Percentiles rank a stretch among this genome's conserved stretches.
Conservation (phyloP, 2,329 filamentous ascomycete genomes). For the Podosphaera leucotricha region DNA sequence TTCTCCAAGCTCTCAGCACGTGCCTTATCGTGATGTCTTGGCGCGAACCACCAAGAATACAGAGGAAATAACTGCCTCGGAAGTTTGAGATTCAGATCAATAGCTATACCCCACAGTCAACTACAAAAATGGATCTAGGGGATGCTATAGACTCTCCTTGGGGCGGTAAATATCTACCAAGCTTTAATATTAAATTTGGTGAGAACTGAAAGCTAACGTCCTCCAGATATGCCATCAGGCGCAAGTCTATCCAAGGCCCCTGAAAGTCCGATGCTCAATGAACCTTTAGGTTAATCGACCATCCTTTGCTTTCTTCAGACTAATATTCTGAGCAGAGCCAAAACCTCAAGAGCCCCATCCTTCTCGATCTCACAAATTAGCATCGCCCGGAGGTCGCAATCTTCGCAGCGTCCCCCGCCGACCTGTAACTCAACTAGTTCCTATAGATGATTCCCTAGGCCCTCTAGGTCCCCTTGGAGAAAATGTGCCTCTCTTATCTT, state of each 20-base stretch:
- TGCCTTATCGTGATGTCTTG: constrained; percentile 2
- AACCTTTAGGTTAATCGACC: constrained; percentile 6
- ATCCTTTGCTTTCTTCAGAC: neutral
- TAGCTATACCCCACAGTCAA: constrained; percentile 3
- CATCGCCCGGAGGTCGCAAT: constrained; percentile 11
- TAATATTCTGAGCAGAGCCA: constrained; percentile 5
- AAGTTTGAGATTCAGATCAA: constrained; percentile 3
- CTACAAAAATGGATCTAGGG: constrained; percentile 20
- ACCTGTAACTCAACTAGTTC: constrained; percentile 51
- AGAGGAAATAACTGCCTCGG: constrained; percentile 1
- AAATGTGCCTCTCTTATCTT: constrained; percentile 12
- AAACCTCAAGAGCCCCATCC: constrained; percentile 7
- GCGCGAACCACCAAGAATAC: constrained; percentile 1
- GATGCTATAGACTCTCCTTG: constrained; percentile 22
- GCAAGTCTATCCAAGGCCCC: constrained; percentile 9
- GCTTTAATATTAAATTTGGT: neutral
- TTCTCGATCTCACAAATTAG: constrained; percentile 11
- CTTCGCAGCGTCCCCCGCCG: constrained; percentile 23
- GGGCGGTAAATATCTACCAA: constrained; percentile 18
- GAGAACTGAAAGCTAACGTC: constrained; percentile 4
- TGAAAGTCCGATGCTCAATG: constrained; percentile 10
- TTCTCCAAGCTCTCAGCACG: neutral
- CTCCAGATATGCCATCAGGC: constrained; percentile 21
- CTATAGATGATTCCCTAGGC: constrained; percentile 50
- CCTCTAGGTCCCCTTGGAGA: constrained; percentile 45